Percentiles rank a stretch among this genome's conserved stretches.
phyloP scores from a whole-genome alignment of 352 stramenopile genomes.

The Phytophthora quininea region DNA sequence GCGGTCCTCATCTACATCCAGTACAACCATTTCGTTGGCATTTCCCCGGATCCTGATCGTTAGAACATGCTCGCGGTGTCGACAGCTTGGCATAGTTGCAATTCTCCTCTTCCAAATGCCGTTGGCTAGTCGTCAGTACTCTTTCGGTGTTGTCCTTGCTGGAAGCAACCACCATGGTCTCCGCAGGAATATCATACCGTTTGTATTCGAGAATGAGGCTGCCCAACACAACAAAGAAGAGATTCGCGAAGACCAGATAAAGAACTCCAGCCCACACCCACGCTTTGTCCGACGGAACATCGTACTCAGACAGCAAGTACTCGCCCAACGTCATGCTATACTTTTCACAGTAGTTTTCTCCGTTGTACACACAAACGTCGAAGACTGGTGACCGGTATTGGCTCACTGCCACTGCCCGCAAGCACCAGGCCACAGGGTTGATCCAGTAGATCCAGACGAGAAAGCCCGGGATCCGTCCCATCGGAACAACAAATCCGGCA shows the following conservation, averaged over 20 bases:
- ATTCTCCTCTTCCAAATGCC: neutral
- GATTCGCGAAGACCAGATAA: conserved; percentile 24
- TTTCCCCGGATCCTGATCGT: neutral
- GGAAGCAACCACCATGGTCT: conserved; percentile 12
- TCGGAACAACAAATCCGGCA: conserved; percentile 46
- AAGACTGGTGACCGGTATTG: conserved; percentile 40
- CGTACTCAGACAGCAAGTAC: conserved; percentile 36
- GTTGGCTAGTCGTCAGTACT: conserved; percentile 4
- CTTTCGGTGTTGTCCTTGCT: neutral
- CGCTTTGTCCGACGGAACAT: conserved; percentile 30
- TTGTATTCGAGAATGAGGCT: conserved; percentile 35
- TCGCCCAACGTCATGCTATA: conserved; percentile 38
- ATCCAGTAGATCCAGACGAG: conserved; percentile 66
- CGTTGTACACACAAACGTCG: conserved; percentile 33
- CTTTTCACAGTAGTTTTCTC: conserved; percentile 32
- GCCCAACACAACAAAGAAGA: conserved; percentile 31
- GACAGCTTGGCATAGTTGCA: conserved; percentile 18
- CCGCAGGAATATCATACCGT: conserved; percentile 25
- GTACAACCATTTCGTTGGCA: conserved; percentile 5
- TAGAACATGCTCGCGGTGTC: conserved; percentile 11
- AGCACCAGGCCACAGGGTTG: conserved; percentile 53
- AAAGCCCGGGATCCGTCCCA: conserved; percentile 35
- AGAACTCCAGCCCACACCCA: conserved; percentile 33
- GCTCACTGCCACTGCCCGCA: conserved; percentile 39
- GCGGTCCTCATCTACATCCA: conserved; percentile 20